These are phyloP conservation scores for Streptanthus diversifolius DNA, from an alignment of 345 rosid genomes.

Conservation along the genomic window DNA sequence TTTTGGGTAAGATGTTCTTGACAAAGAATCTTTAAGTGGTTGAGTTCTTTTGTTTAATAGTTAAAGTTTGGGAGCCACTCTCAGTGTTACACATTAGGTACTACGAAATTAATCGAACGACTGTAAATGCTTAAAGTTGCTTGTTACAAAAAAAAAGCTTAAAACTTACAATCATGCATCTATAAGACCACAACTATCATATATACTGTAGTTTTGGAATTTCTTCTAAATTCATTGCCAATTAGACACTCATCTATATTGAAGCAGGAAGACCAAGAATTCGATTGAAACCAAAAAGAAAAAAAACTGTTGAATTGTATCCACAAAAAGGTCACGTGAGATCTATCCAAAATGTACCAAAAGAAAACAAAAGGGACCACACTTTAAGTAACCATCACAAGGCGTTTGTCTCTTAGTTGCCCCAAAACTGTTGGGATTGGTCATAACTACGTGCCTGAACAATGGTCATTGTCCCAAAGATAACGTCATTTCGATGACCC, in stretches of 20 bases:
- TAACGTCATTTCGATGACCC: slow-evolving; percentile 19
- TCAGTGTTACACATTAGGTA: slow-evolving; percentile 1
- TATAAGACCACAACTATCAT: not conserved
- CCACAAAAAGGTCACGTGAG: slow-evolving; percentile 29
- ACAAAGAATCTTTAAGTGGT: slow-evolving; percentile 26
- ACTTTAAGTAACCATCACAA: slow-evolving; percentile 19
- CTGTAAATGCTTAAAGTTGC: not conserved
- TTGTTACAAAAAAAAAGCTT: not conserved
- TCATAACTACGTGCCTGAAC: slow-evolving; percentile 19
- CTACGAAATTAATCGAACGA: not conserved
- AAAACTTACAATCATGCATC: not conserved
- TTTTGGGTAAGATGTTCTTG: slow-evolving; percentile 17
- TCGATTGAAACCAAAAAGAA: not conserved
- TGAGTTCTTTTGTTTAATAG: slow-evolving; percentile 1
- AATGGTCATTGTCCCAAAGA: slow-evolving; percentile 20
- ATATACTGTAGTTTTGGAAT: not conserved
- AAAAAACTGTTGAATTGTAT: slow-evolving; percentile 10
- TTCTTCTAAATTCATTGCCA: not conserved
- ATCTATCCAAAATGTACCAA: slow-evolving; percentile 19
- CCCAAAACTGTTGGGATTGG: slow-evolving; percentile 23
- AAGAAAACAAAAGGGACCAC: slow-evolving; percentile 24
- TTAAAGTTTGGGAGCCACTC: not conserved
- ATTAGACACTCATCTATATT: not conserved
- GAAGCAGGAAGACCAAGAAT: slow-evolving; percentile 16
- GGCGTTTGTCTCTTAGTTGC: slow-evolving; percentile 19